Evolutionary conservation across 2,329 filamentous ascomycete species (phyloP).

Genomic region (Venturia carpophila): DNA sequence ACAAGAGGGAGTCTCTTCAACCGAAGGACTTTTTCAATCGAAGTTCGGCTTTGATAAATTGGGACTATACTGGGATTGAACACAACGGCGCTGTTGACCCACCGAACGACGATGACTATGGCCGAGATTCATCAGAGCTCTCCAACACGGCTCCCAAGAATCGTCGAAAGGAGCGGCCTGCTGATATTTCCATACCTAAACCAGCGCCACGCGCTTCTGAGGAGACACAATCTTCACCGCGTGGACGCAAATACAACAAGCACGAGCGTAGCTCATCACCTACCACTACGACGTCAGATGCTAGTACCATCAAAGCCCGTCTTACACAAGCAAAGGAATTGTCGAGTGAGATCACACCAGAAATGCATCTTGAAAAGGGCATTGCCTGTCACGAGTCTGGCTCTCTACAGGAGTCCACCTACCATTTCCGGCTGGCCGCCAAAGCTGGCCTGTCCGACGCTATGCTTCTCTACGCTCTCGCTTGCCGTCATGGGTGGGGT

Average conservation of each 20-base stretch:
- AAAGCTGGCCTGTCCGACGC: constrained; percentile 79
- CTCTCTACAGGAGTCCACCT: constrained; percentile 85
- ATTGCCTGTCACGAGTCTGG: constrained; percentile 86
- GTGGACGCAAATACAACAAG: constrained; percentile 8
- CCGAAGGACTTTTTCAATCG: constrained; percentile 33
- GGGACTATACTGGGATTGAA: background rate
- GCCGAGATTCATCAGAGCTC: background rate
- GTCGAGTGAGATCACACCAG: constrained; percentile 55
- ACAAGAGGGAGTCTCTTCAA: constrained; percentile 55
- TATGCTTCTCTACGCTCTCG: constrained; percentile 92
- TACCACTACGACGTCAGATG: constrained; percentile 15
- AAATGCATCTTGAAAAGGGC: constrained; percentile 84
- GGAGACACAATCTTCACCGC: constrained; percentile 17
- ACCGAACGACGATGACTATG: background rate
- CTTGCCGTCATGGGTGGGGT: constrained; percentile 94
- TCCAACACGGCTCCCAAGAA: background rate
- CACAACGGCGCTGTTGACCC: background rate
- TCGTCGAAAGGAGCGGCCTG: constrained; percentile 9
- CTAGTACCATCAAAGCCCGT: constrained; percentile 36
- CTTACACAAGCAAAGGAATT: constrained; percentile 41
- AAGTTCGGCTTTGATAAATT: constrained; percentile 37
- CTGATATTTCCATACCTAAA: constrained; percentile 17
- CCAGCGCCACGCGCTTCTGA: constrained; percentile 5
- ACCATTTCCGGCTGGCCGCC: constrained; percentile 85
- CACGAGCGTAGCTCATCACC: background rate